Percentiles rank a stretch among this genome's conserved stretches.
Evolutionary conservation across 2,329 filamentous ascomycete genomes (phyloP).

Genomic region (Fusarium xyrophilum): DNA sequence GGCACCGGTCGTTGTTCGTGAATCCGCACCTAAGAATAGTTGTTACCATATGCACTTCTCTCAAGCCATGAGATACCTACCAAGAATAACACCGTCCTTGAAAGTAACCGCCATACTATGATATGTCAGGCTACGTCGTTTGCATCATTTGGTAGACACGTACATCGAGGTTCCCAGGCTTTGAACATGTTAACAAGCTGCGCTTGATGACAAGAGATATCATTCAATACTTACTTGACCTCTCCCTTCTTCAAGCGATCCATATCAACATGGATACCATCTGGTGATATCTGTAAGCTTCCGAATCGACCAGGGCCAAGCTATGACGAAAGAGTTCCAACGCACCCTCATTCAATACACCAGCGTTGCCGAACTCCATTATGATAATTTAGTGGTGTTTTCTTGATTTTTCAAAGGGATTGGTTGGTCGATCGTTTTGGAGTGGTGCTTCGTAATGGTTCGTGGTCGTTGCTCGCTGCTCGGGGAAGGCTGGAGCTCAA

Average conservation of each 20-base stretch:
- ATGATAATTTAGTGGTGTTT: constrained; percentile 10
- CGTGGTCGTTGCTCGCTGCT: constrained; percentile 38
- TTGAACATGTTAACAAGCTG: constrained; percentile 44
- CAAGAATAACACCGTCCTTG: constrained; percentile 95
- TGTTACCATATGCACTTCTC: constrained; percentile 19
- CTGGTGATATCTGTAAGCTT: constrained; percentile 56
- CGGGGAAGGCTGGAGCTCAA: constrained; percentile 48
- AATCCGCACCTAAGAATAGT: constrained; percentile 75
- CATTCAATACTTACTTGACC: constrained; percentile 78
- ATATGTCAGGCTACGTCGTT: constrained; percentile 38
- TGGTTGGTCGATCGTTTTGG: constrained; percentile 2
- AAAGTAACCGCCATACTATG: constrained; percentile 97
- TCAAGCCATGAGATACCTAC: constrained; percentile 49
- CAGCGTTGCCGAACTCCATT: constrained; percentile 71
- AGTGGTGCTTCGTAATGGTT: constrained; percentile 35
- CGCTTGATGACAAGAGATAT: background rate
- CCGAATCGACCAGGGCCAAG: constrained; percentile 22
- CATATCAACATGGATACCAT: constrained; percentile 99
- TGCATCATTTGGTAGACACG: constrained; percentile 47
- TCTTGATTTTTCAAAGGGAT: background rate
- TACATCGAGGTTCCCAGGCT: constrained; percentile 98
- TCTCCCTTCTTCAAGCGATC: constrained; percentile 98
- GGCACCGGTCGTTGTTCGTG: constrained; percentile 93
- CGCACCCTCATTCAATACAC: constrained; percentile 69
- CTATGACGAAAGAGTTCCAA: constrained; percentile 36